Conservation (phyloP, 345 rosid species). For the Syzygium aromaticum region DNA sequence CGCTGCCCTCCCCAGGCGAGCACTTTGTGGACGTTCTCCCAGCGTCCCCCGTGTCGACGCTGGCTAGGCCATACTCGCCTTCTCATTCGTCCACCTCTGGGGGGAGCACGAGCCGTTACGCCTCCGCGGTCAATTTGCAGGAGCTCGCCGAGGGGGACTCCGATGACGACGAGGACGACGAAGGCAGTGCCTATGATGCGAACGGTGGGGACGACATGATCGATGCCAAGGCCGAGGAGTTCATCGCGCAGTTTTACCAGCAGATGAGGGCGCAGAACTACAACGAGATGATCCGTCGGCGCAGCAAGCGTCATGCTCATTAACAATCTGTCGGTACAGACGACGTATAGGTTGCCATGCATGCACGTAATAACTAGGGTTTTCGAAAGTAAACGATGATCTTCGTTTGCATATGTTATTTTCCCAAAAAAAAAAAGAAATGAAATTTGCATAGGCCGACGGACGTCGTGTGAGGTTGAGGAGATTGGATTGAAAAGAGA, state of each 20-base stretch:
- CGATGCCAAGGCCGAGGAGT: slow-evolving; percentile 65
- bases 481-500: background rate
- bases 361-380: background rate
- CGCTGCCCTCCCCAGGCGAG: background rate
- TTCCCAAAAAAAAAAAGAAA: background rate
- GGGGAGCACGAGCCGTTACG: slow-evolving; percentile 24
- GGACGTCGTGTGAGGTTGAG: background rate
- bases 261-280: slow-evolving; percentile 42
- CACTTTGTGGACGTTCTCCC: slow-evolving; percentile 17
- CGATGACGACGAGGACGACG: slow-evolving; percentile 2
- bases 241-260: slow-evolving; percentile 45
- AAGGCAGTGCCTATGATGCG: slow-evolving; percentile 3
- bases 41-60: slow-evolving; percentile 3
- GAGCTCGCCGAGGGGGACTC: slow-evolving; percentile 13
- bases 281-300: background rate
- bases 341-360: background rate
- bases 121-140: slow-evolving; percentile 36
- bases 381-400: background rate
- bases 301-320: background rate
- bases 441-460: background rate
- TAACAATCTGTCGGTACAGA: background rate
- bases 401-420: background rate
- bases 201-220: slow-evolving; percentile 53
- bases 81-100: slow-evolving; percentile 1
- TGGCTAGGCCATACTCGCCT: slow-evolving; percentile 1